These are phyloP conservation scores for Prunus mira DNA, from an alignment of 306 rosid genomes.

Conservation along the genomic window DNA sequence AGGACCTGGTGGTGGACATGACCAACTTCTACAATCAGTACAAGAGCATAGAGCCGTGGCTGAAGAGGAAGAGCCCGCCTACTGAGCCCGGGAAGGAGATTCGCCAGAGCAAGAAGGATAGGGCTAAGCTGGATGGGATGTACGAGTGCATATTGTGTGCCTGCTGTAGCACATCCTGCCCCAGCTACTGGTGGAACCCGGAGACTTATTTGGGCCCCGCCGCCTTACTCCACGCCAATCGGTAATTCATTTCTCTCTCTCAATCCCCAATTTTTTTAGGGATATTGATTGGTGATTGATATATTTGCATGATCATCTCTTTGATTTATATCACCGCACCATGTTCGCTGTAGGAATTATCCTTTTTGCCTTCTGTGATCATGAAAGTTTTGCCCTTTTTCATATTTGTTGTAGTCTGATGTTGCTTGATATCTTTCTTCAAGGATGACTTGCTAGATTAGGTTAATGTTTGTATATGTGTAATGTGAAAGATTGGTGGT, in stretches of 20 bases:
- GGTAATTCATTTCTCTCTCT: slow-evolving; percentile 37
- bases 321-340: neutral
- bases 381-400: neutral
- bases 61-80: slow-evolving; percentile 81
- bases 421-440: neutral
- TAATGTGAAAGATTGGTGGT: neutral
- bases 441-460: neutral
- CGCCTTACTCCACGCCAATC: slow-evolving; percentile 90
- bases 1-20: slow-evolving; percentile 96
- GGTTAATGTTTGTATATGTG: neutral
- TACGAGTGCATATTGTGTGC: slow-evolving; percentile 96
- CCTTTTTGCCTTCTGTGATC: neutral
- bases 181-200: slow-evolving; percentile 99
- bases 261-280: neutral
- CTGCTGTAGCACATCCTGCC: slow-evolving; percentile 98
- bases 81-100: slow-evolving; percentile 63
- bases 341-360: too few species aligned
- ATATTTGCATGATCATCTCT: neutral
- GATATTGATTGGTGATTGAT: neutral
- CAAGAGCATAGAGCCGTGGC: slow-evolving; percentile 98
- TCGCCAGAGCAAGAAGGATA: slow-evolving; percentile 78
- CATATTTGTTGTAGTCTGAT: neutral
- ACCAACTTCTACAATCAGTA: slow-evolving; percentile 93
- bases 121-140: slow-evolving; percentile 95
- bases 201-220: slow-evolving; percentile 97